phyloP scores from a whole-genome alignment of 2,329 filamentous ascomycete genomes.

The Ceratocystis cubensis region DNA sequence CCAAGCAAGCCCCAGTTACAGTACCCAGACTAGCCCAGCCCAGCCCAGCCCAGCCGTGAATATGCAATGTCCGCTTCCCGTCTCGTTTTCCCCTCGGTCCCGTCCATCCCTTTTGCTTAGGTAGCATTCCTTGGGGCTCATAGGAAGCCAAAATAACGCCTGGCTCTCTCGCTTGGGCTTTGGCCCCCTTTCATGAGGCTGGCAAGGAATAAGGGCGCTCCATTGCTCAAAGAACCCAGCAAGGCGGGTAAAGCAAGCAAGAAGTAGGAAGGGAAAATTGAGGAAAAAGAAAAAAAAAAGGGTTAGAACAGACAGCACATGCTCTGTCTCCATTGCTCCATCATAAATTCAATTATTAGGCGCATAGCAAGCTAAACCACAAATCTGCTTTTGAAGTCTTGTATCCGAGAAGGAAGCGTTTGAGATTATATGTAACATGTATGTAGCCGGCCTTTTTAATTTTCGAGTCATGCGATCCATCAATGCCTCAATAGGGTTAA shows the following conservation, averaged over 20 bases:
- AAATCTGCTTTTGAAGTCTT: background rate
- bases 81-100: background rate
- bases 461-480: background rate
- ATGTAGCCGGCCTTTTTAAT: constrained; percentile 8
- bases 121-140: background rate
- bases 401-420: background rate
- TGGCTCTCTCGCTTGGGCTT: constrained; percentile 7
- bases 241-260: background rate
- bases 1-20: background rate
- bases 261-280: background rate
- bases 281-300: background rate
- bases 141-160: background rate
- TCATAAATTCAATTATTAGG: background rate
- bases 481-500: background rate
- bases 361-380: too few relatives aligned
- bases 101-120: constrained; percentile 3
- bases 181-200: constrained; percentile 2
- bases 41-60: background rate
- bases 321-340: background rate
- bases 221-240: constrained; percentile 2
- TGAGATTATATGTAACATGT: background rate
- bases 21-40: background rate
- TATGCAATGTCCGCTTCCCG: background rate
- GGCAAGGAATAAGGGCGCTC: background rate
- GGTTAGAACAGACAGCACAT: background rate